phyloP scores from a whole-genome alignment of 116 monocot species.

The Zostera marina region DNA sequence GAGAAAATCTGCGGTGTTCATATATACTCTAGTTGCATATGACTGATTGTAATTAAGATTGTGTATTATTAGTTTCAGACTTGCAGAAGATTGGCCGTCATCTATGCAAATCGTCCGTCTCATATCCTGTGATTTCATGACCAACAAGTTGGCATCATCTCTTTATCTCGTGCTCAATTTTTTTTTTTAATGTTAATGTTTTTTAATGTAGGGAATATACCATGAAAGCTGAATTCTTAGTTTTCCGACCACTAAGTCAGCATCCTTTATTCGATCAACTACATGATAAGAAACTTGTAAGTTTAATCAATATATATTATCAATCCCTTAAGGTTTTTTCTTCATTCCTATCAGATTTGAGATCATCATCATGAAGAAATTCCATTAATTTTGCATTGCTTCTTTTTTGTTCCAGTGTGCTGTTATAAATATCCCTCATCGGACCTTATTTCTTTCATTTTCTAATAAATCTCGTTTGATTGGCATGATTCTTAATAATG shows the following conservation, averaged over 20 bases:
- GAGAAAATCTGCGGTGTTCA: neutral
- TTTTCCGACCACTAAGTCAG: conserved; percentile 83
- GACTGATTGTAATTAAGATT: no score
- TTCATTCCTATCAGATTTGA: neutral
- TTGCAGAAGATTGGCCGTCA: conserved; percentile 86
- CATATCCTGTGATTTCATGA: conserved; percentile 96
- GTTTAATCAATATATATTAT: neutral
- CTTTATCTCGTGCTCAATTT: conserved; percentile 2
- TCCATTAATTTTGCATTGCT: no score
- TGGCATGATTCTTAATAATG: conserved; percentile 94
- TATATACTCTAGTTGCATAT: neutral
- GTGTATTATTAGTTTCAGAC: conserved; percentile 28
- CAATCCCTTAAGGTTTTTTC: neutral
- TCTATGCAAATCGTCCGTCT: conserved; percentile 93
- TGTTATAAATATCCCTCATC: conserved; percentile 88
- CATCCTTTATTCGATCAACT: conserved; percentile 90
- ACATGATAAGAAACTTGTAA: conserved; percentile 96
- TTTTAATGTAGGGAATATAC: conserved; percentile 57
- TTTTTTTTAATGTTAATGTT: neutral
- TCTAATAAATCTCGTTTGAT: conserved; percentile 90
- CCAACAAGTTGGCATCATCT: conserved; percentile 48
- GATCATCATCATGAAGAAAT: no score
- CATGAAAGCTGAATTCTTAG: conserved; percentile 85
- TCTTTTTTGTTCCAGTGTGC: conserved; percentile 51
- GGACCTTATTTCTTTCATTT: conserved; percentile 78